Percentiles rank a stretch among this genome's conserved stretches.
Evolutionary conservation across 2,329 filamentous ascomycete species (phyloP).

Genomic region (Curvularia sp.): DNA sequence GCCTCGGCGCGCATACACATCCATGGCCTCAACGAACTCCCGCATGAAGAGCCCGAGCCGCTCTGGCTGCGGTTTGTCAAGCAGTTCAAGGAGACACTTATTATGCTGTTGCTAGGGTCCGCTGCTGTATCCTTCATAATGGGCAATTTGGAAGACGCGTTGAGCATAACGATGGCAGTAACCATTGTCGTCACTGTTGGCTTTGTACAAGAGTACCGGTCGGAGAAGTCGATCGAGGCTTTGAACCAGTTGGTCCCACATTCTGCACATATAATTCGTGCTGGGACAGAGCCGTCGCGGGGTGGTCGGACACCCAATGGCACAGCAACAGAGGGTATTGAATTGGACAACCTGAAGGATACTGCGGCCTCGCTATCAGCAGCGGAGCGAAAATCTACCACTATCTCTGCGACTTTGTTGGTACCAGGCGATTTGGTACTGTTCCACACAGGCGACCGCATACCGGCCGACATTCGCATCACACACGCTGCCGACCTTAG

Average conservation of each 20-base stretch:
- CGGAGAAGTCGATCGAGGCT: conserved; percentile 95
- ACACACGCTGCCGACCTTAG: conserved; percentile 87
- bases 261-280: conserved; percentile 89
- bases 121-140: conserved; percentile 87
- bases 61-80: conserved; percentile 94
- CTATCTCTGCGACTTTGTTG: conserved; percentile 84
- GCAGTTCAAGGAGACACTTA: conserved; percentile 96
- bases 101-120: conserved; percentile 87
- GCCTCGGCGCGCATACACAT: conserved; percentile 79
- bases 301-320: conserved; percentile 31
- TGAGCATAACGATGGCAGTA: conserved; percentile 94
- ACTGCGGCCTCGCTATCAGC: conserved; percentile 67
- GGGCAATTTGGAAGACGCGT: conserved; percentile 90
- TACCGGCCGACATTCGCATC: conserved; percentile 94
- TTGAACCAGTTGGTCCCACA: conserved; percentile 93
- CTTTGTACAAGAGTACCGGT: conserved; percentile 96
- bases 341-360: conserved; percentile 59
- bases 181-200: conserved; percentile 96
- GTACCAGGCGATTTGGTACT: conserved; percentile 92
- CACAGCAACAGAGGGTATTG: conserved; percentile 45
- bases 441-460: conserved; percentile 94
- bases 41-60: conserved; percentile 90
- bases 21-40: conserved; percentile 91
- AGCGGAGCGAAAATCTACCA: conserved; percentile 76
- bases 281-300: conserved; percentile 34